Evolutionary conservation across 257 asterid species (phyloP).

Genomic region (Plantago ovata): DNA sequence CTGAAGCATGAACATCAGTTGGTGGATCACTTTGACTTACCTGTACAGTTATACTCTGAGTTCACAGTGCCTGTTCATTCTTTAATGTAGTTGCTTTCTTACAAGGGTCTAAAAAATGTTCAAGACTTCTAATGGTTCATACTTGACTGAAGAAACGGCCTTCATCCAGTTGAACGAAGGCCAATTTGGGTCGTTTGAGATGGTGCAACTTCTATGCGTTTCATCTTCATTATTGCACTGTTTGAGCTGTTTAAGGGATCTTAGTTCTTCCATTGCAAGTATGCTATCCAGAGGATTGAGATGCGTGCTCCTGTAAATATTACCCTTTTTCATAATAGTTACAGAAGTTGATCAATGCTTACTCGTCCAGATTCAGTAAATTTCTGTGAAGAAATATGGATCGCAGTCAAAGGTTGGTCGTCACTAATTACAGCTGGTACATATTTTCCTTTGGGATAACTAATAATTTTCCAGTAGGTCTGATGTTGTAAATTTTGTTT

Average conservation of each 20-base stretch:
- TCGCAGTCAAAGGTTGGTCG: slow-evolving; percentile 28
- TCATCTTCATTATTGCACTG: slow-evolving; percentile 14
- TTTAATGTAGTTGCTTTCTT: slow-evolving; percentile 29
- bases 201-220: slow-evolving; percentile 20
- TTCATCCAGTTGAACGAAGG: slow-evolving; percentile 20
- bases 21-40: slow-evolving; percentile 37
- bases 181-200: slow-evolving; percentile 18
- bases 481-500: slow-evolving; percentile 9
- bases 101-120: slow-evolving; percentile 22
- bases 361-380: slow-evolving; percentile 16
- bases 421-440: background rate
- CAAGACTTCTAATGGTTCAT: slow-evolving; percentile 27
- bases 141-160: slow-evolving; percentile 16
- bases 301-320: slow-evolving; percentile 10
- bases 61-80: slow-evolving; percentile 28
- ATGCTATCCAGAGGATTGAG: slow-evolving; percentile 11
- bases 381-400: slow-evolving; percentile 16
- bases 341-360: slow-evolving; percentile 8
- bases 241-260: slow-evolving; percentile 10
- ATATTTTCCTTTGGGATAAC: background rate
- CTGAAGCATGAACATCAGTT: slow-evolving; percentile 27
- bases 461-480: background rate
- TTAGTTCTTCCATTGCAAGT: background rate
- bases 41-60: slow-evolving; percentile 47
- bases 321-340: slow-evolving; percentile 12